phyloP scores from a whole-genome alignment of 345 rosid genomes.

The Xanthoceras sorbifolium region DNA sequence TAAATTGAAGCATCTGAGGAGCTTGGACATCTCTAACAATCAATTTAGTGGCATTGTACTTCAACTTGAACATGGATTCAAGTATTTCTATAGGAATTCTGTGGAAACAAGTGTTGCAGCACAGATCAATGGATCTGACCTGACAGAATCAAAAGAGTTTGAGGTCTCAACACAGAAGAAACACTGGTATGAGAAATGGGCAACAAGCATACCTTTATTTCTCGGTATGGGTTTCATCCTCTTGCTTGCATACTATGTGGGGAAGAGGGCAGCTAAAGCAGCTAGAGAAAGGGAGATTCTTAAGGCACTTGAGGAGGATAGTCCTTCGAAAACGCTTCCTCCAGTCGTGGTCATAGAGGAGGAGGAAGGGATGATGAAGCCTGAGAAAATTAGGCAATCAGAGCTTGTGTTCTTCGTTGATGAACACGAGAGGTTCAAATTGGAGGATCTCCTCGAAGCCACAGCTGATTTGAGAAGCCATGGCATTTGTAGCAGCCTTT shows the following conservation, averaged over 20 bases:
- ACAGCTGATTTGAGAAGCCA: constrained; percentile 55
- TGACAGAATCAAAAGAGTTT: no score
- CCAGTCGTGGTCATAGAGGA: constrained; percentile 9
- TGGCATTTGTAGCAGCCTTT: constrained; percentile 51
- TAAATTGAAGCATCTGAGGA: constrained; percentile 34
- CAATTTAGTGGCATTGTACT: constrained; percentile 13
- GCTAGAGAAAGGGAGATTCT: constrained; percentile 32
- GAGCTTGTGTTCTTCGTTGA: constrained; percentile 56
- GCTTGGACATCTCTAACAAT: constrained; percentile 47
- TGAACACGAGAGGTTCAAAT: constrained; percentile 44
- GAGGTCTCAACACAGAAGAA: no score
- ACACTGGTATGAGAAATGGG: not conserved
- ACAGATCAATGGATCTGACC: not conserved
- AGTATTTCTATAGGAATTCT: constrained; percentile 4
- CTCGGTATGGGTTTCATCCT: constrained; percentile 26
- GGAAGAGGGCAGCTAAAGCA: constrained; percentile 16
- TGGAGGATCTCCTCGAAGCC: constrained; percentile 63
- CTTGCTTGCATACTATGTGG: constrained; percentile 27
- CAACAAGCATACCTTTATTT: constrained; percentile 12
- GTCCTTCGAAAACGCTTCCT: constrained; percentile 30
- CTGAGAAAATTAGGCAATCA: constrained; percentile 15
- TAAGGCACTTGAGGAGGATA: constrained; percentile 30
- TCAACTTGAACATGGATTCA: not conserved
- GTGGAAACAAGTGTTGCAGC: not conserved
- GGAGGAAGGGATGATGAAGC: constrained; percentile 25